A percentile compares a stretch with the other conserved stretches of the same genome.
These are phyloP conservation scores for Crithidia acanthocephali DNA, from an alignment of 208 protist species.

Conservation along the genomic window DNA sequence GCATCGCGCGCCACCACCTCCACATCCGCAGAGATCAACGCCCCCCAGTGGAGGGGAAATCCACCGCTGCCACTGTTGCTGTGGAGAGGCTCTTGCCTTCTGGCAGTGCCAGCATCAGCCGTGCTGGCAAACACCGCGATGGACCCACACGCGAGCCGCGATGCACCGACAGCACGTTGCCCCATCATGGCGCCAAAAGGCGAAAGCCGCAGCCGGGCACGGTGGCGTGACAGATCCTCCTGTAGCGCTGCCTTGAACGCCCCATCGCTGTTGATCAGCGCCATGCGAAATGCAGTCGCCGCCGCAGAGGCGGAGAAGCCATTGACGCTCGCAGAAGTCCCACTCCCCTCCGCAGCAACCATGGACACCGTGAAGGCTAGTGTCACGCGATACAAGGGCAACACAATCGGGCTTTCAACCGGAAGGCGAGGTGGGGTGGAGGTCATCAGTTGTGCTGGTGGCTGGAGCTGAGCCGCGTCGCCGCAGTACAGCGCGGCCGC, in stretches of 20 bases:
- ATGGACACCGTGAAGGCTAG: neutral
- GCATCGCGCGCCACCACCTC: conserved; percentile 18
- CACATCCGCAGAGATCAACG: conserved; percentile 2
- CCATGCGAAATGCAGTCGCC: conserved; percentile 1
- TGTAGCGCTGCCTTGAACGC: conserved; percentile 11
- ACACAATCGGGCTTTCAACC: neutral
- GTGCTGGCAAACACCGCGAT: conserved; percentile 4
- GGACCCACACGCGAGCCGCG: conserved; percentile 9
- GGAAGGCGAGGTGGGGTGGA: neutral
- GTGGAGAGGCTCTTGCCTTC: too few relatives aligned
- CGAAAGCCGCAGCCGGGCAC: neutral
- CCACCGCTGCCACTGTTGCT: neutral
- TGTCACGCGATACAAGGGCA: conserved; percentile 23
- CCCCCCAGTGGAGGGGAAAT: conserved; percentile 1
- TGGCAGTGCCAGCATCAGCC: too few relatives aligned
- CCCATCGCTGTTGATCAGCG: conserved; percentile 7
- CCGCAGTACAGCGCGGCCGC: conserved; percentile 43
- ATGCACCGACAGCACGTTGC: conserved; percentile 10
- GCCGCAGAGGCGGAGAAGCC: neutral
- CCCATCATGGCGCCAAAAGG: conserved; percentile 11
- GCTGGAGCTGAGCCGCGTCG: conserved; percentile 14
- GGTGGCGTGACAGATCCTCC: conserved; percentile 10
- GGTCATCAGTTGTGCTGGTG: neutral
- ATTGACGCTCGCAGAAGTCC: too few relatives aligned
- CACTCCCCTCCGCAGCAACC: neutral